Conservation (phyloP, 2,329 filamentous ascomycete genomes). For the Cercospora janseana region DNA sequence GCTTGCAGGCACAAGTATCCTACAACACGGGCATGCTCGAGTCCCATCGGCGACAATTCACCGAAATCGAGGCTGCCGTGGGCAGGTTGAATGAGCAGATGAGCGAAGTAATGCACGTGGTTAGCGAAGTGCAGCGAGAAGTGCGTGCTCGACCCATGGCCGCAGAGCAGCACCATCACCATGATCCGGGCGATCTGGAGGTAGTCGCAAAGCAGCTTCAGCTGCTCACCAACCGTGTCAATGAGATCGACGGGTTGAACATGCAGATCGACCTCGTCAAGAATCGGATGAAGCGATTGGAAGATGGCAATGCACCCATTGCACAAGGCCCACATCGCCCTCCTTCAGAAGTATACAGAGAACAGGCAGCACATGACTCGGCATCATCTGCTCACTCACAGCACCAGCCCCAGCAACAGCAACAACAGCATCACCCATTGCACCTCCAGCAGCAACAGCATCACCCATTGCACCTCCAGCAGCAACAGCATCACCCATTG, state of each 20-base stretch:
- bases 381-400: background rate
- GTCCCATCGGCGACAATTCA: slow-evolving; percentile 43
- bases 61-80: slow-evolving; percentile 43
- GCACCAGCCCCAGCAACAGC: slow-evolving; percentile 2
- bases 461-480: background rate
- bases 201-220: slow-evolving; percentile 44
- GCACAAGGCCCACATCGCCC: slow-evolving; percentile 10
- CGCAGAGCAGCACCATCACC: slow-evolving; percentile 21
- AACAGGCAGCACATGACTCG: slow-evolving; percentile 10
- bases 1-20: slow-evolving; percentile 50
- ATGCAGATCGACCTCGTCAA: slow-evolving; percentile 51
- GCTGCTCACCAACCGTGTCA: slow-evolving; percentile 44
- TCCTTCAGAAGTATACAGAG: slow-evolving; percentile 10
- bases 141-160: slow-evolving; percentile 31
- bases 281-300: slow-evolving; percentile 44
- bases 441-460: slow-evolving; percentile 7
- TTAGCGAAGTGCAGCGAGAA: slow-evolving; percentile 42
- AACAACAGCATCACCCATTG: slow-evolving; percentile 5
- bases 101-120: slow-evolving; percentile 33
- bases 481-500: slow-evolving; percentile 17
- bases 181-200: slow-evolving; percentile 43
- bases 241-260: slow-evolving; percentile 49
- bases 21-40: slow-evolving; percentile 46
- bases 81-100: slow-evolving; percentile 44
- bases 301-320: slow-evolving; percentile 25